Base-by-base conservation (phyloP, 768 basidiomycete genomes). In the Termitomyces sp. region DNA sequence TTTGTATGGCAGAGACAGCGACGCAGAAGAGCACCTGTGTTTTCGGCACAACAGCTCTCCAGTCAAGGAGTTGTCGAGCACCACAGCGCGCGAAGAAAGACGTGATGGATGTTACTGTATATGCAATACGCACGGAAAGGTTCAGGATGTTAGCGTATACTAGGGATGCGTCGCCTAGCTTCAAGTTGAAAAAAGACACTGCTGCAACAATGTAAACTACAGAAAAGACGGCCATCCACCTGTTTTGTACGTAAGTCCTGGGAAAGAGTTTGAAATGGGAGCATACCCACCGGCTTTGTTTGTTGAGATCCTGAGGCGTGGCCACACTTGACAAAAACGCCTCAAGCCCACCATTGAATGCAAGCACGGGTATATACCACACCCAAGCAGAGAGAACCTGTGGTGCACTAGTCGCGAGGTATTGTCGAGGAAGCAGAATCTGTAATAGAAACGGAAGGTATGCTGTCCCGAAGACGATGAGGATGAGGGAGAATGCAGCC, bases 341-440 rank as follows among this genome's bases (percentile, higher is more conserved):
- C 68, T 99, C 97, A 18, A 96, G 73, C 0, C 91, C 82, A 2
- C 97, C 97, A 67, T 99, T 99, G 62, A 93, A 73, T 6, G 90
- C 90, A 65, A 99, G 80, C 22, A 90, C 80, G 0, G 97, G 97
- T 62, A 98, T 87, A 64, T 95, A 96, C 76, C 83, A 88, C 24
- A 92, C 71, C 83, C 94, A 99, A 1, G 87, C 84, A 13, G 73
- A 70, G 6, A 99, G 82, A 38, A 96, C 88, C 14, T 71, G 61
- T 0, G 92, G 88, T 0, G 95, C 94, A 44, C 90, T 92, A 0
- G 94, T 94, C 43, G 77, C 65, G 36, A 84, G 75, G 71, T 91
- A 91, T 59, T 81, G 78, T 22, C 65, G 71, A 20, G 90, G 94
- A 8, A 98, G 82, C 32, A 95, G 71, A 35, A 94, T 65, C 1